A percentile compares a stretch with the other conserved stretches of the same genome.
These are phyloP conservation scores for Fusarium concolor DNA, from an alignment of 2,329 filamentous ascomycete species.

Conservation along the genomic window DNA sequence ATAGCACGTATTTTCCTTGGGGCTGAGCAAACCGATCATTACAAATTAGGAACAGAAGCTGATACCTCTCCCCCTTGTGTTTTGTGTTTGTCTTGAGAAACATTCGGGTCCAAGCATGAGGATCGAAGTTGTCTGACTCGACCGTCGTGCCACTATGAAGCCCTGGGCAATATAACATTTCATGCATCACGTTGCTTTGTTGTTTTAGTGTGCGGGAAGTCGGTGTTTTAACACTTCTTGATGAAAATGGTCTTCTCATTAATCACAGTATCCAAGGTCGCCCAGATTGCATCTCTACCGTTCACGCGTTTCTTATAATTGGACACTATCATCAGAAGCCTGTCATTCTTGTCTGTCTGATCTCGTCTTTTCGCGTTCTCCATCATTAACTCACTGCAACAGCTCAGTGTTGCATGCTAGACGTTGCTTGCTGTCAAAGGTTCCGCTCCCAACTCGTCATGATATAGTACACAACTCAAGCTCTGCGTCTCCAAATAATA, in stretches of 20 bases:
- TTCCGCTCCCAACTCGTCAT: constrained; percentile 23
- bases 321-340: constrained; percentile 4
- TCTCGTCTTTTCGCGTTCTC: constrained; percentile 24
- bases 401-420: constrained; percentile 4
- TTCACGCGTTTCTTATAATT: not conserved
- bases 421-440: constrained; percentile 12
- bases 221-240: not conserved
- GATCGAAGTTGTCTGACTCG: not conserved
- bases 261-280: not conserved
- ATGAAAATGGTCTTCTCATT: not conserved
- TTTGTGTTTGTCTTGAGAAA: constrained; percentile 31
- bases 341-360: constrained; percentile 25
- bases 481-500: constrained; percentile 14
- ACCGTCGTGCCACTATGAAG: not conserved
- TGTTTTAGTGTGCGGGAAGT: not conserved
- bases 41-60: constrained; percentile 15
- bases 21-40: constrained; percentile 18
- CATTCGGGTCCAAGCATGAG: constrained; percentile 21
- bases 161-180: not conserved
- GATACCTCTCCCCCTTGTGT: constrained; percentile 5
- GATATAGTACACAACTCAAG: constrained; percentile 36
- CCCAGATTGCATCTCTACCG: not conserved
- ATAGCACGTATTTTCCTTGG: not conserved
- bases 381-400: constrained; percentile 32
- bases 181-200: constrained; percentile 1